Base-by-base conservation (phyloP, 148 eudicot species). In the Silene latifolia region DNA sequence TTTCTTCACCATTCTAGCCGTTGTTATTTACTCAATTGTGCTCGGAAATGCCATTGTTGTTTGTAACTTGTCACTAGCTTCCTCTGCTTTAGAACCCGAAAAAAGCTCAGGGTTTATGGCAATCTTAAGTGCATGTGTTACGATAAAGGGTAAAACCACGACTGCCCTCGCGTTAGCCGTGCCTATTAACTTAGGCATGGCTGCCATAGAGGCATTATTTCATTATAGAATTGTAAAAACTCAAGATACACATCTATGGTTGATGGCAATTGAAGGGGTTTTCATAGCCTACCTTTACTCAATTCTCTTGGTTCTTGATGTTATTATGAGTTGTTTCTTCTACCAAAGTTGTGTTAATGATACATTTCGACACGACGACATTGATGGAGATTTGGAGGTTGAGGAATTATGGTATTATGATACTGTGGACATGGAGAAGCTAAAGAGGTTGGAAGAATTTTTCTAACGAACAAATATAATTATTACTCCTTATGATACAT, bases 141-240 rank as follows among this genome's bases (percentile, higher is more conserved):
- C 83, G 53, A 81, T 92, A 14, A 82, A 75, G 47, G 93, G 96
- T 20, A 86, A 84, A 56, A 82, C 84, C 14, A 78, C 85, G 44
- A 88, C 83, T 3, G 98, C 96, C 0, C 63, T 94, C 54, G 84
- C 88, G 4, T 72, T 94, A 44, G 86, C 93, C 0, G 63, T 90
- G 74, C 88, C 89, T 20, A 68, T 78, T 27, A 92, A 88, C 61
- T 17, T 92, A 44, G 91, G 87, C 10, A 21, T 90, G 44, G 93
- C 93, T 7, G 86, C 83, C 5, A 72, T 92, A 8, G 98, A 94
- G 42, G 89, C 89, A 12, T 69, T 94, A 65, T 94, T 94, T 69
- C 86, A 85, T 19, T 89, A 79, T 82, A 78, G 96, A 42, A 86
- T 90, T 6, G 74, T 80, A n/a, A 81, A 67, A 63, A 60, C 82